These are phyloP conservation scores for Arabidopsis lyrata DNA, from an alignment of 441 rosid genomes.

Conservation along the genomic window DNA sequence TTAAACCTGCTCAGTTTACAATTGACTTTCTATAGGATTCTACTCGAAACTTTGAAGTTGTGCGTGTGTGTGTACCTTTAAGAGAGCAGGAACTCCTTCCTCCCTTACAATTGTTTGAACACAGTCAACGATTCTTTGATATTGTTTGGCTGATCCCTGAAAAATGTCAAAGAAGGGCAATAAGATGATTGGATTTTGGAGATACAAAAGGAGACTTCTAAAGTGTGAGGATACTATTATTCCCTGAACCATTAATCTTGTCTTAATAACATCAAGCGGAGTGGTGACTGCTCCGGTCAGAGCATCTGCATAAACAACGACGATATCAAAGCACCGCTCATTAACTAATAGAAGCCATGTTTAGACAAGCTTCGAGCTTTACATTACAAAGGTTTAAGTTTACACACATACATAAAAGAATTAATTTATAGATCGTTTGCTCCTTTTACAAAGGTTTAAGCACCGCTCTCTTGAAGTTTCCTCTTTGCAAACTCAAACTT, in stretches of 20 bases:
- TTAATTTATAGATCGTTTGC: too few relatives aligned
- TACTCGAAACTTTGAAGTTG: background rate
- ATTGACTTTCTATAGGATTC: too few relatives aligned
- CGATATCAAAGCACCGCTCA: conserved; percentile 2
- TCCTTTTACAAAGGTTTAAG: too few relatives aligned
- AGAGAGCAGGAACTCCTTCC: conserved; percentile 86
- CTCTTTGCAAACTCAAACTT: too few relatives aligned
- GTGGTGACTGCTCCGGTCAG: conserved; percentile 96
- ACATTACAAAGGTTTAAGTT: too few relatives aligned
- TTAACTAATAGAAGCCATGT: background rate
- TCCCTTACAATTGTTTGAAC: conserved; percentile 82
- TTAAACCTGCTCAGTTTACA: background rate
- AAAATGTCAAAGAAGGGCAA: conserved; percentile 16
- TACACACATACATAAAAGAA: too few relatives aligned
- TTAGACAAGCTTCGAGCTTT: too few relatives aligned
- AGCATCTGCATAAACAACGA: conserved; percentile 62
- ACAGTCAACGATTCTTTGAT: conserved; percentile 83
- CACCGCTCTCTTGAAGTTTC: too few relatives aligned
- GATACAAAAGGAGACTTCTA: conserved; percentile 10
- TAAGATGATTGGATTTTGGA: conserved; percentile 19
- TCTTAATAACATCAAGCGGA: conserved; percentile 97
- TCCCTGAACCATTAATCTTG: conserved; percentile 97
- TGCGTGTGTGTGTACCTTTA: conserved; percentile 69
- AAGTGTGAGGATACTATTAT: conserved; percentile 21
- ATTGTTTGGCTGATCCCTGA: conserved; percentile 85